phyloP scores from a whole-genome alignment of 2,329 filamentous ascomycete species.

The Bipolaris gigantea region DNA sequence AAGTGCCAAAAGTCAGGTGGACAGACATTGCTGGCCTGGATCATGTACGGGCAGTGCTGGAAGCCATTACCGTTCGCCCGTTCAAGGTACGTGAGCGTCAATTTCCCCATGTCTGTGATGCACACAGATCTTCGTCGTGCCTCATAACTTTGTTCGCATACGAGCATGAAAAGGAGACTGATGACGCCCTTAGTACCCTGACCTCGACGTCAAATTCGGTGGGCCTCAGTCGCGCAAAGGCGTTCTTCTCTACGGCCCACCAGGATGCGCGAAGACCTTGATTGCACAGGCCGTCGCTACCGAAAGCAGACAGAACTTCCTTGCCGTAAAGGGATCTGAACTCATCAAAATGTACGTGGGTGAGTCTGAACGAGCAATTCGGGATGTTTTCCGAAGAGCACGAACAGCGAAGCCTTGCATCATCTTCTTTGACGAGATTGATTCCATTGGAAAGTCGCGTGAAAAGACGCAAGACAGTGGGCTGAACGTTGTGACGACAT shows the following conservation, averaged over 20 bases:
- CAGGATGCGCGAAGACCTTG: constrained; percentile 93
- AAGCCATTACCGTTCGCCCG: constrained; percentile 61
- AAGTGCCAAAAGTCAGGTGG: constrained; percentile 85
- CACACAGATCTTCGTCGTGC: background rate
- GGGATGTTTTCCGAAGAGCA: constrained; percentile 83
- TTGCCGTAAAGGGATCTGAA: constrained; percentile 91
- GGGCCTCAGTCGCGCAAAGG: constrained; percentile 66
- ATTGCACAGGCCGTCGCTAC: constrained; percentile 89
- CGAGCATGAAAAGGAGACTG: constrained; percentile 3
- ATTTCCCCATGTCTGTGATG: background rate
- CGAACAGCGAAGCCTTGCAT: constrained; percentile 85
- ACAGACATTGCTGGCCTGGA: constrained; percentile 84
- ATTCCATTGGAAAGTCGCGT: constrained; percentile 72
- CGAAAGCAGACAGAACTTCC: constrained; percentile 88
- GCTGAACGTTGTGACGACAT: constrained; percentile 83
- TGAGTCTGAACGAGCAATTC: constrained; percentile 83
- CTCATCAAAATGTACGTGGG: constrained; percentile 96
- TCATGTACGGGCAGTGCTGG: constrained; percentile 66
- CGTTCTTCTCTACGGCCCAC: constrained; percentile 86
- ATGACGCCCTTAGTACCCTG: constrained; percentile 32
- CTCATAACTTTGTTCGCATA: background rate
- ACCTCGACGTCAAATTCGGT: constrained; percentile 41
- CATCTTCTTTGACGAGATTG: constrained; percentile 97
- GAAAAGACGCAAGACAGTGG: constrained; percentile 55
- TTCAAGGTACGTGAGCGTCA: constrained; percentile 50